Evolutionary conservation across 495 filamentous ascomycete species (phyloP).

Genomic region (Penicillium manginii): DNA sequence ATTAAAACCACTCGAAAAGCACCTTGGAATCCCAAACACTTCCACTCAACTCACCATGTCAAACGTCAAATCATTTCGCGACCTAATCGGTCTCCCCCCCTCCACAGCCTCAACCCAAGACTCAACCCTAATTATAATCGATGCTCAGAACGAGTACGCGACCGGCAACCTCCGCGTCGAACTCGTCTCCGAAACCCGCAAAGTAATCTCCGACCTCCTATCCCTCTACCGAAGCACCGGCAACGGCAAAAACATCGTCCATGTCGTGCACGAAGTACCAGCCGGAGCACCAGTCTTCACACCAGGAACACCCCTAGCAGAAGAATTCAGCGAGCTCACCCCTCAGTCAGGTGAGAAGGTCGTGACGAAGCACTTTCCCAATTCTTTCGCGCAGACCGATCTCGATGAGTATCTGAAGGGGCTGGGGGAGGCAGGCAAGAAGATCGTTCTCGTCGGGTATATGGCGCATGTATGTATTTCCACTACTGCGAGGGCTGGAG

Average conservation of each 20-base stretch:
- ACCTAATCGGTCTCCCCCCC: constrained; percentile 48
- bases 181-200: constrained; percentile 48
- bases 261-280: constrained; percentile 58
- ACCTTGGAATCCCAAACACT: neutral
- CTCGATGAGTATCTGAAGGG: constrained; percentile 43
- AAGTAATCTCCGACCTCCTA: constrained; percentile 53
- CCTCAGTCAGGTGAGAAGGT: constrained; percentile 51
- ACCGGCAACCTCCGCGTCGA: constrained; percentile 52
- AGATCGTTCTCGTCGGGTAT: constrained; percentile 57
- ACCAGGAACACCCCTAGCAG: constrained; percentile 51
- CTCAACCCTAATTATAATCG: constrained; percentile 63
- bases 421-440: constrained; percentile 41
- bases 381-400: constrained; percentile 51
- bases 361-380: constrained; percentile 50
- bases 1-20: too few species aligned
- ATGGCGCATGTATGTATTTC: constrained; percentile 68
- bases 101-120: constrained; percentile 55
- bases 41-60: neutral
- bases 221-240: constrained; percentile 51
- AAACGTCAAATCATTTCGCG: constrained; percentile 44
- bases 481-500: constrained; percentile 58
- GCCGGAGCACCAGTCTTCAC: constrained; percentile 65
- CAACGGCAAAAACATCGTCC: constrained; percentile 53
- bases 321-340: constrained; percentile 56
- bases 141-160: constrained; percentile 68